phyloP scores from a whole-genome alignment of 148 eudicot species.

The Beta vulgaris region DNA sequence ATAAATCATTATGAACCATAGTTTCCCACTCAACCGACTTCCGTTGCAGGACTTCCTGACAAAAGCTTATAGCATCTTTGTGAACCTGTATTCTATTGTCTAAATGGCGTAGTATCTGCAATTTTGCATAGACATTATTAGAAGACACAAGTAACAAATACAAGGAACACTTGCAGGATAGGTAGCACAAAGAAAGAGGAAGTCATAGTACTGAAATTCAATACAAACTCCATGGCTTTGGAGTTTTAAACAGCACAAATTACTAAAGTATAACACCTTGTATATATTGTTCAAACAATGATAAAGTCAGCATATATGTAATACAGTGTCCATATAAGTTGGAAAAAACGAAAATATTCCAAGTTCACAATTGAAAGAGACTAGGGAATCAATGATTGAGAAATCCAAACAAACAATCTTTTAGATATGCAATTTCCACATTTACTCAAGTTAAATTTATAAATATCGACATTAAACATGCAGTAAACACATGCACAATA shows the following conservation, averaged over 20 bases:
- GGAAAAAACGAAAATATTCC: neutral
- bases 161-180: neutral
- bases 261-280: neutral
- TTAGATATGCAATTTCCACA: too few relatives aligned
- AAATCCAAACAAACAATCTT: neutral
- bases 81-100: conserved; percentile 66
- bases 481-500: too few relatives aligned
- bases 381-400: too few relatives aligned
- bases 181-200: neutral
- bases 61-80: conserved; percentile 65
- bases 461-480: too few relatives aligned
- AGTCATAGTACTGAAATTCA: neutral
- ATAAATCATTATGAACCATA: conserved; percentile 44
- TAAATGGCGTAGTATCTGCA: conserved; percentile 60
- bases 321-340: too few relatives aligned
- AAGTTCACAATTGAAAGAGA: neutral
- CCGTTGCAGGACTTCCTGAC: conserved; percentile 63
- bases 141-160: conserved; percentile 3
- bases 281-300: neutral
- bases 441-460: too few relatives aligned
- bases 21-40: conserved; percentile 65
- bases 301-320: neutral
- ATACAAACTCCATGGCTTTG: neutral
- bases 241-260: neutral
- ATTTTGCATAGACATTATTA: conserved; percentile 7